Evolutionary conservation across 2,329 filamentous ascomycete genomes (phyloP), one percentile per base, ranked within the genome.

Genomic region (Sclerotinia nivalis): DNA sequence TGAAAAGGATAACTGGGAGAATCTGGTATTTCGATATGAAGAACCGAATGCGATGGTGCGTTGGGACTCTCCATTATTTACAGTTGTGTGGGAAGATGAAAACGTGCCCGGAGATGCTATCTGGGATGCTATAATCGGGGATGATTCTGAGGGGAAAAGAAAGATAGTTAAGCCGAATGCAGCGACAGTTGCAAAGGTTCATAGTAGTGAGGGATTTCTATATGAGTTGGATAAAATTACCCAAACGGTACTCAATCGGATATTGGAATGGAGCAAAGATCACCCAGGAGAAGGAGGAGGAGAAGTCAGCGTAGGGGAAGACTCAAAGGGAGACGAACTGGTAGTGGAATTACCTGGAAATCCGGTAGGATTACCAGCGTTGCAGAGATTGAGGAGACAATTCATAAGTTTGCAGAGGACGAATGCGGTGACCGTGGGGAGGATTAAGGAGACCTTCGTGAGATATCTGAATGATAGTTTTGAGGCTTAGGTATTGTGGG

Each of bases 11-110:
- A 76, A 76, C 25, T 77, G 78, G 74, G 76, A 78, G 20, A 80
- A 80, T 68, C 68, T 80, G 43, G 78, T 79, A 47, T 95, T 93
- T 78, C 85, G 92, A 68, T 94, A 94, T 78, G 92, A 96, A 80
- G 92, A 96, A 80, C 92, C 93, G 20, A 96, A 95, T 78, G 87
- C 89, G 31, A 94, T 95, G 91, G 90, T 87, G 2, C 83, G 92
- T 56, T 96, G 93, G 93, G 92, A 96, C 78, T 91, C 89, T 68
- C 92, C 93, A 1, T 84, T 96, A 2, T 96, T 95, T 80, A 91
- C 91, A 5, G 84, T 96, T 0, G 85, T 93, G 15, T 92, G 90
- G 84, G 89, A 93, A 58, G 93, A 96, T 78, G 86, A 86, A 69
- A 84, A 85, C 70, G 85, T 85, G n/a, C 88, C 88, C 2, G 91